Evolutionary conservation across 2,329 filamentous ascomycete genomes (phyloP).

Genomic region (Xylariaceae sp.): DNA sequence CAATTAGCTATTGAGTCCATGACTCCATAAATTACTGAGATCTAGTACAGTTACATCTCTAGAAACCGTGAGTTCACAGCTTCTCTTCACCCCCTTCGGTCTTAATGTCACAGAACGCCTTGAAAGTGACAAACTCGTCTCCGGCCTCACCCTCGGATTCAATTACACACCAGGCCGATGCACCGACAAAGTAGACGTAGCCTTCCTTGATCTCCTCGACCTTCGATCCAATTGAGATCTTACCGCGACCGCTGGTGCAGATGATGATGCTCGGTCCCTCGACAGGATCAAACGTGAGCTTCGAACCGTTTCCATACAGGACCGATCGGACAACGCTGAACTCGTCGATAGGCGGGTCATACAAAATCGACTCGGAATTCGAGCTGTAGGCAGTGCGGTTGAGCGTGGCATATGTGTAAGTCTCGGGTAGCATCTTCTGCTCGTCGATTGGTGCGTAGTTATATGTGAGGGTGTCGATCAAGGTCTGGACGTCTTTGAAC

Average conservation of each 20-base stretch:
- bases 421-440: conserved; percentile 83
- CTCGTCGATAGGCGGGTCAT: conserved; percentile 94
- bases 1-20: no score
- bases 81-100: conserved; percentile 36
- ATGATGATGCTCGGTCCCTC: conserved; percentile 89
- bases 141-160: conserved; percentile 58
- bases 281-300: conserved; percentile 82
- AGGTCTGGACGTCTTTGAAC: conserved; percentile 89
- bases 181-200: conserved; percentile 78
- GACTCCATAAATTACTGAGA: not conserved
- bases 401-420: conserved; percentile 80
- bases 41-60: no score
- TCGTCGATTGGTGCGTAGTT: conserved; percentile 89
- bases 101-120: conserved; percentile 85
- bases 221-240: conserved; percentile 79
- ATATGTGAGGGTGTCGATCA: conserved; percentile 91
- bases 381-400: conserved; percentile 79
- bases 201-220: conserved; percentile 67
- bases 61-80: not conserved
- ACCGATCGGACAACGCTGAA: conserved; percentile 83
- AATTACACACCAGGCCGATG: conserved; percentile 76
- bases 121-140: conserved; percentile 79
- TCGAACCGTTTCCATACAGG: conserved; percentile 65
- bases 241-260: conserved; percentile 77
- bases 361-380: conserved; percentile 65